Base-by-base conservation (phyloP, 1,139 yeast genomes). In the Sugiyamaella sp. region DNA sequence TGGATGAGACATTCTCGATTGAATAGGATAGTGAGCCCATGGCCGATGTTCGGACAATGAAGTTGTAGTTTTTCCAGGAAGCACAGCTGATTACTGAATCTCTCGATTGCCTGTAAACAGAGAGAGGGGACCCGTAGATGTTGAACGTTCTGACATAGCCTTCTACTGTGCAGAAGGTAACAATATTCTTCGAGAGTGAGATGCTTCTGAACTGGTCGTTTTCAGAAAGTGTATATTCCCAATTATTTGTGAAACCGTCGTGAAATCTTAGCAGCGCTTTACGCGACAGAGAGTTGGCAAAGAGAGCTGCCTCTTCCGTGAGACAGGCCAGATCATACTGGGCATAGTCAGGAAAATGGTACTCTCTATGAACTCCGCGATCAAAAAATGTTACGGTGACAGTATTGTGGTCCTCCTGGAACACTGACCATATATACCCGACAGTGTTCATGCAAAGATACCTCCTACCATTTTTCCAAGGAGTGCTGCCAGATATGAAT, bases 381-480 rank as follows among this genome's bases (percentile, higher is more conserved):
- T 93, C 97, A 65, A 89, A 90, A 65, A 93, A 93, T 12, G 91
- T 82, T 1, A 91, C 90, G 0, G 97, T 89, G 16, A 91, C 77
- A 47, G 91, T 83, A 60, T 84, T 81, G 60, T 85, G 80, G 12
- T 68, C 74, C 33, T 74, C 81, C 58, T 81, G 88, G 57, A 79
- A 79, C 17, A 89, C 95, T 0, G 88, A 77, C 85, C 96, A 88
- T 0, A 85, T 85, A 66, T 88, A 88, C 0, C 98, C 98, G 38
- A 84, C 73, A 5, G 86, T 76, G 63, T 89, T 89, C 80, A 93
- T 87, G 32, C 89, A 82, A 51, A 93, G 72, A 65, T 90, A 91
- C 55, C 97, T 77, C 69, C 95, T 80, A 52, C 73, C 80, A 49
- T 78, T 74, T 37, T 72, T 74, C 84, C 95, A 93, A 0, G 97